These are phyloP conservation scores for Boletellus deceptivus DNA, from an alignment of 1,284 basidiomycete species.

Conservation along the genomic window DNA sequence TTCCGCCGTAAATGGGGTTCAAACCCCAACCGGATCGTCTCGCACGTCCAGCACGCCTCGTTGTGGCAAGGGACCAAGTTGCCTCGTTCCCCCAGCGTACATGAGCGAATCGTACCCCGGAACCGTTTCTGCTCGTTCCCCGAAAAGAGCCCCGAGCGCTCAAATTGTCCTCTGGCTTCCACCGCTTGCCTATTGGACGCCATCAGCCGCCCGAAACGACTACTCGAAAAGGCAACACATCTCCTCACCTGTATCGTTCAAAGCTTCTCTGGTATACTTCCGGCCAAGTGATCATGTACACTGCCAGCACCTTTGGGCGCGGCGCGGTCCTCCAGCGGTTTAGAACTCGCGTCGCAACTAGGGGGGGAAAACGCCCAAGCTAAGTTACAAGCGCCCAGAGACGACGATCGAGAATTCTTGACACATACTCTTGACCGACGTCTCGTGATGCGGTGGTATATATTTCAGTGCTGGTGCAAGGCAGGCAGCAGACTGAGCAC, in stretches of 20 bases:
- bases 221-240: not conserved
- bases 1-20: constrained; percentile 21
- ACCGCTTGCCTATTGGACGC: constrained; percentile 13
- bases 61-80: constrained; percentile 17
- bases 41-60: constrained; percentile 14
- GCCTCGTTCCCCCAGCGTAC: constrained; percentile 19
- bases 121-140: constrained; percentile 29
- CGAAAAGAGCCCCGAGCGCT: not conserved
- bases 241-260: constrained; percentile 19
- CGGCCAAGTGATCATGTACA: constrained; percentile 27
- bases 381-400: not conserved
- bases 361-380: not conserved
- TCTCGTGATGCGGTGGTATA: constrained; percentile 11
- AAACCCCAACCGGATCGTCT: constrained; percentile 25
- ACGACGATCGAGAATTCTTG: not conserved
- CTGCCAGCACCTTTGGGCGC: constrained; percentile 13
- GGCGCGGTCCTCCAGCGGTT: constrained; percentile 7
- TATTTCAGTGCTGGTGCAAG: constrained; percentile 18
- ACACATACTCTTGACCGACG: constrained; percentile 11
- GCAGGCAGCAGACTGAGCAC: constrained; percentile 10
- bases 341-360: constrained; percentile 17
- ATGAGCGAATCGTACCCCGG: constrained; percentile 22
- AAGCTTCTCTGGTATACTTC: constrained; percentile 11
- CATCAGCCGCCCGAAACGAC: no score
- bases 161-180: constrained; percentile 15